Evolutionary conservation across 148 eudicot species (phyloP).

Genomic region (Persicaria maculosa): DNA sequence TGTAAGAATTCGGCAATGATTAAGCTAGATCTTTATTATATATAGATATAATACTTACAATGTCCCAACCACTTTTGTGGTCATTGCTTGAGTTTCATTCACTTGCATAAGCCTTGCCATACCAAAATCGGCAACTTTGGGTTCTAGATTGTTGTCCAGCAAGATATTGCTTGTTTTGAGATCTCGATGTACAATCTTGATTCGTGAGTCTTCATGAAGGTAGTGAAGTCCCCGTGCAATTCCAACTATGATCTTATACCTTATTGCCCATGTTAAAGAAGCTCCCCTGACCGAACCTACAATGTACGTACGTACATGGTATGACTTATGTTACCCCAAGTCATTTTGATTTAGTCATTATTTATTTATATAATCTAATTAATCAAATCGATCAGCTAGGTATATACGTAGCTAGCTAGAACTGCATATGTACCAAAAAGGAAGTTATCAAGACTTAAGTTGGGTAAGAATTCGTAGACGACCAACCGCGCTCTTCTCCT

Average conservation of each 20-base stretch:
- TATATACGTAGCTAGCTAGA: no score
- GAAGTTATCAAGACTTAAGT: no score
- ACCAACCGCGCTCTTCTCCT: no score
- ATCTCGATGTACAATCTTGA: constrained; percentile 10
- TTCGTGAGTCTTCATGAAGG: neutral
- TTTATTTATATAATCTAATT: no score
- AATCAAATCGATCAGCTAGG: no score
- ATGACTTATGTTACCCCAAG: no score
- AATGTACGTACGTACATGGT: no score
- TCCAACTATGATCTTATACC: constrained; percentile 5
- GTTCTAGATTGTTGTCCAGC: neutral
- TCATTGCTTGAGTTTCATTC: constrained; percentile 9
- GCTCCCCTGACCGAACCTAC: neutral
- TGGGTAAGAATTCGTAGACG: no score
- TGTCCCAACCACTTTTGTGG: constrained; percentile 16
- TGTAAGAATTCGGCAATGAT: no score
- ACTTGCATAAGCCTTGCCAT: constrained; percentile 9
- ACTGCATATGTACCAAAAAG: no score
- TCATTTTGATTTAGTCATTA: no score
- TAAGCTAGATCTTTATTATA: no score
- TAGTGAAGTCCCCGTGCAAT: constrained; percentile 6
- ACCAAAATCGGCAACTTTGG: constrained; percentile 17
- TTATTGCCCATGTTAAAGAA: neutral
- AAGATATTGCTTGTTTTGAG: constrained; percentile 11
- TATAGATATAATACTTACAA: constrained; percentile 7